Conservation (phyloP, 2,329 filamentous ascomycete species). For the Trichophyton benhamiae region DNA sequence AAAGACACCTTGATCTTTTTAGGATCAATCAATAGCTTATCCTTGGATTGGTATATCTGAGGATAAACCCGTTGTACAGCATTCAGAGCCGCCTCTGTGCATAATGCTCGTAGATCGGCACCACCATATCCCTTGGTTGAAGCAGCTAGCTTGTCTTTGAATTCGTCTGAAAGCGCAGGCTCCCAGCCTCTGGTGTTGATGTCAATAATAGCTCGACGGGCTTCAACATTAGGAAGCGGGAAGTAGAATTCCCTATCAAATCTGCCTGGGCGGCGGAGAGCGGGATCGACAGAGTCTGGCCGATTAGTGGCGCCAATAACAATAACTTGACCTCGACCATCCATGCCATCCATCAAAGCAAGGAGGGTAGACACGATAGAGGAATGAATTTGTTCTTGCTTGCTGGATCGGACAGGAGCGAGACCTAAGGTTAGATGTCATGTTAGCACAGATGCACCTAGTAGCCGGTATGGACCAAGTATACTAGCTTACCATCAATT, state of each 20-base stretch:
- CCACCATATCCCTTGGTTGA: constrained; percentile 93
- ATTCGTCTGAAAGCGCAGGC: constrained; percentile 55
- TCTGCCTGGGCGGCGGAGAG: constrained; percentile 88
- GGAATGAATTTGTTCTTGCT: constrained; percentile 96
- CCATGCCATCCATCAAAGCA: constrained; percentile 95
- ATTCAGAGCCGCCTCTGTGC: constrained; percentile 90
- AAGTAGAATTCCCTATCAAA: constrained; percentile 99
- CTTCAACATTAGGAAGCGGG: constrained; percentile 70
- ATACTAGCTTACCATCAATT: constrained; percentile 59
- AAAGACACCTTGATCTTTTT: constrained; percentile 73
- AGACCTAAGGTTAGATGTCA: constrained; percentile 35
- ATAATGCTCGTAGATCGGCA: constrained; percentile 84
- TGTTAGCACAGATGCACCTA: constrained; percentile 2
- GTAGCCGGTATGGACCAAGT: not conserved
- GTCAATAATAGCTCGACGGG: constrained; percentile 73
- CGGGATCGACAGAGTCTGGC: constrained; percentile 96
- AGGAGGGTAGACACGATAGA: constrained; percentile 93
- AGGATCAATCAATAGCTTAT: constrained; percentile 81
- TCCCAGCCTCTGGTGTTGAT: constrained; percentile 96
- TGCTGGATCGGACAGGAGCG: constrained; percentile 89
- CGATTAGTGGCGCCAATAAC: constrained; percentile 98
- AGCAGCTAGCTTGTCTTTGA: constrained; percentile 71
- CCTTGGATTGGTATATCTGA: constrained; percentile 82
- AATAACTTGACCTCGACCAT: constrained; percentile 93
- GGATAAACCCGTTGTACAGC: constrained; percentile 91